Evolutionary conservation across 495 filamentous ascomycete genomes (phyloP), one percentile per base, ranked within the genome.

Genomic region (Talaromyces liani): DNA sequence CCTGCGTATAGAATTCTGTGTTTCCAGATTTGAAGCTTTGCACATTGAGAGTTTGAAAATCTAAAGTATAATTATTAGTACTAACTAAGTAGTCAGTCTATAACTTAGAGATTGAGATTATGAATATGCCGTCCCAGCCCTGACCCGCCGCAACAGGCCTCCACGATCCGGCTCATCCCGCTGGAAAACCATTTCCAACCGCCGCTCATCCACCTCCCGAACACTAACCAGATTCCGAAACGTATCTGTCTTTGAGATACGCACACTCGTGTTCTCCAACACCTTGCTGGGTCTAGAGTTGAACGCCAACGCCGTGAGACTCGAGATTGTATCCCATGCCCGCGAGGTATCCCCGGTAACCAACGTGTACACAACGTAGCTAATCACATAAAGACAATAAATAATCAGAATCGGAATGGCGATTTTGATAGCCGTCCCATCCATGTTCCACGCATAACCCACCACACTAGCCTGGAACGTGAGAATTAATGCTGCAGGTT

Each of bases 171-270:
- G 31, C 20, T 59, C 34, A 59, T 59, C 57, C 20, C 14, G 31
- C 10, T 59, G 57, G 39, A 59, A 59, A 24, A 59, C 31, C 29
- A 59, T 16, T n/a, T 59, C 57, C 57, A 59, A 39, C 18, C 33
- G 16, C 31, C 29, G 29, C 31, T 59, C 57, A 6, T 34, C 57
- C 4, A 59, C 57, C 36, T 59, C 57, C 57, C n/a, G 29, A 33
- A 59, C 31, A 39, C 57, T 59, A 25, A 59, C 57, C 34, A 59
- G n/a, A 59, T 59, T 59, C 34, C 57, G 57, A 36, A 59, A 59
- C 16, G 57, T 59, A 2, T 39, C 57, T 59, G 16, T 59, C 57
- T 39, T 3, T 9, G 57, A 59, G 22, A 59, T 59, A 16, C 31
- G 57, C 57, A 59, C 57, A 24, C 29, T 39, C 33, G 57, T 39